phyloP scores from a whole-genome alignment of 108 stramenopile species.

The Epithemia pelagica region DNA sequence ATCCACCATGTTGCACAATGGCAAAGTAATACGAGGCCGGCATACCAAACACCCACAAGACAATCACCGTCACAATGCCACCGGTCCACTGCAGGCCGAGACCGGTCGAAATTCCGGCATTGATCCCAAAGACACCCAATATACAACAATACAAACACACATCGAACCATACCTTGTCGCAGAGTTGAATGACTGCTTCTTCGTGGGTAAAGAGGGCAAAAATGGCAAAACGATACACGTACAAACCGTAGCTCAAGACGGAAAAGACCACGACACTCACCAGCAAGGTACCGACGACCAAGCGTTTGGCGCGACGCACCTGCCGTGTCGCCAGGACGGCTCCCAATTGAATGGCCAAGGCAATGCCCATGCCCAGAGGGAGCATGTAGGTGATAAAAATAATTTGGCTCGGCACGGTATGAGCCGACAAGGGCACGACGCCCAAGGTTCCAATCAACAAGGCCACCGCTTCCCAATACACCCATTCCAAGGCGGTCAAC shows the following conservation, averaged over 20 bases:
- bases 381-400: constrained; percentile 27
- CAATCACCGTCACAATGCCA: constrained; percentile 20
- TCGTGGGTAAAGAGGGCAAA: constrained; percentile 27
- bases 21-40: constrained; percentile 25
- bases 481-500: constrained; percentile 31
- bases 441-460: constrained; percentile 38
- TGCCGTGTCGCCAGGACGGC: constrained; percentile 10
- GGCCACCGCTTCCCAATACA: constrained; percentile 33
- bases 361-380: constrained; percentile 33
- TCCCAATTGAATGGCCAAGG: constrained; percentile 36
- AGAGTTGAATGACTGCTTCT: constrained; percentile 17
- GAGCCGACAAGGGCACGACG: constrained; percentile 33
- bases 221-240: constrained; percentile 13
- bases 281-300: constrained; percentile 4
- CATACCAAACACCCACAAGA: constrained; percentile 30
- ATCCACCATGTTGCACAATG: constrained; percentile 19
- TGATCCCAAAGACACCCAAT: constrained; percentile 19
- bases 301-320: constrained; percentile 18
- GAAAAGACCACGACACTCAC: constrained; percentile 11
- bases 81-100: constrained; percentile 46
- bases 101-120: constrained; percentile 27
- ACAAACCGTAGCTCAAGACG: constrained; percentile 11
- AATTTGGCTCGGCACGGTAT: constrained; percentile 36
- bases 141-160: constrained; percentile 20
- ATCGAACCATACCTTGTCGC: constrained; percentile 29